Conservation (phyloP, 2,329 filamentous ascomycete genomes). For the Orbilia blumenaviensis region DNA sequence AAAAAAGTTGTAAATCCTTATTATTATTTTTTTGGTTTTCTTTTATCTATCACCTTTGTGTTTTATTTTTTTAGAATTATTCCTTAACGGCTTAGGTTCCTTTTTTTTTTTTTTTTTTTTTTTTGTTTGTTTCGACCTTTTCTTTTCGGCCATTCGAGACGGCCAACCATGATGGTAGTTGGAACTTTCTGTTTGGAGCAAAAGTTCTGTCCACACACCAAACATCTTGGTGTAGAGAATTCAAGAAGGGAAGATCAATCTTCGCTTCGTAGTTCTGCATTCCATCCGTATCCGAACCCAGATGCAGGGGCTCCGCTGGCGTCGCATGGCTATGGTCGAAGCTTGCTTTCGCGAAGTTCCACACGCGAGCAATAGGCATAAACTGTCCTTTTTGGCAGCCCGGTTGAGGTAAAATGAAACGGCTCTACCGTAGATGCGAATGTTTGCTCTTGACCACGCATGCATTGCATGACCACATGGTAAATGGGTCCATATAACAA, state of each 20-base stretch:
- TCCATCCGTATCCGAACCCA: constrained; percentile 34
- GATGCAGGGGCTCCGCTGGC: constrained; percentile 44
- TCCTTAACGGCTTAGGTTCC: too few relatives aligned
- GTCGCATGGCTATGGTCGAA: constrained; percentile 35
- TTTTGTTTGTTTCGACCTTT: neutral
- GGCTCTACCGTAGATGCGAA: constrained; percentile 34
- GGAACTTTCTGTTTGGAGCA: constrained; percentile 10
- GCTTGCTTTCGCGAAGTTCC: constrained; percentile 39
- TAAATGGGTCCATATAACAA: constrained; percentile 21
- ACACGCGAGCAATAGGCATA: constrained; percentile 13
- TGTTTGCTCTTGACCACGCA: constrained; percentile 48
- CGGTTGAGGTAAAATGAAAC: constrained; percentile 51
- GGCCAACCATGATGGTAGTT: neutral
- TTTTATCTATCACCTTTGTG: neutral
- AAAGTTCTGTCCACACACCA: neutral
- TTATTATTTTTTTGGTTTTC: constrained; percentile 10
- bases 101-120: neutral
- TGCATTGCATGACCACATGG: constrained; percentile 51
- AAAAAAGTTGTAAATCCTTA: too few relatives aligned
- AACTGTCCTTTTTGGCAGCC: constrained; percentile 44
- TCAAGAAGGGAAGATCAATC: constrained; percentile 13
- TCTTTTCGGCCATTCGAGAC: constrained; percentile 10
- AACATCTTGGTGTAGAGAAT: constrained; percentile 7
- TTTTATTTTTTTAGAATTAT: too few relatives aligned
- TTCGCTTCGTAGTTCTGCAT: constrained; percentile 38